A percentile compares a stretch with the other conserved stretches of the same genome.
Evolutionary conservation across 2,329 filamentous ascomycete species (phyloP).

Genomic region (Fusarium drepaniforme): DNA sequence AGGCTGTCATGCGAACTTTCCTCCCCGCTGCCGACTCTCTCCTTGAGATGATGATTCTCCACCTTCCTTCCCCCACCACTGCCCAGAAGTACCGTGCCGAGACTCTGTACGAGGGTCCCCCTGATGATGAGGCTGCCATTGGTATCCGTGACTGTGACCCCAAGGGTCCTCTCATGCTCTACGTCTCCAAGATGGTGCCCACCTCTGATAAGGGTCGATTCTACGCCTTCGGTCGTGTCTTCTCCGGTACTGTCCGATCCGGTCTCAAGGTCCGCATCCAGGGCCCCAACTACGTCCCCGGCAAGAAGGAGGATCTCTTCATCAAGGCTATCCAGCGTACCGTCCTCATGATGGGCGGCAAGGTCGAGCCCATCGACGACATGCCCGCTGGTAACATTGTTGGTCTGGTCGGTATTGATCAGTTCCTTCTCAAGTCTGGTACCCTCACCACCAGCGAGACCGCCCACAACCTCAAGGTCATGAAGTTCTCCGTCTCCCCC

Average conservation of each 20-base stretch:
- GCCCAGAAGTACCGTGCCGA: constrained; percentile 98
- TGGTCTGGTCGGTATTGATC: constrained; percentile 98
- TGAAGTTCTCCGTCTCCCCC: constrained; percentile 99
- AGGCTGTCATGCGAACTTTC: constrained; percentile 99
- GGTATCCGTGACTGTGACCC: constrained; percentile 99
- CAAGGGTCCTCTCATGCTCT: constrained; percentile 99
- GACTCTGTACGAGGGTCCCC: constrained; percentile 98
- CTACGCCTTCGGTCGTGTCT: constrained; percentile 99
- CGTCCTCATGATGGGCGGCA: constrained; percentile 99
- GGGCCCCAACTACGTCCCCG: constrained; percentile 97
- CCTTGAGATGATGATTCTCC: constrained; percentile 99
- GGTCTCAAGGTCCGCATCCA: constrained; percentile 99
- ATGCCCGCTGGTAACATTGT: constrained; percentile 99
- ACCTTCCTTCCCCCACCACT: constrained; percentile 94
- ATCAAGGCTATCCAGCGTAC: constrained; percentile 99
- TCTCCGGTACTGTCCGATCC: constrained; percentile 96
- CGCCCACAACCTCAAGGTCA: constrained; percentile 99
- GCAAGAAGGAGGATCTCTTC: constrained; percentile 99
- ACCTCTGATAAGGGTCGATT: constrained; percentile 99
- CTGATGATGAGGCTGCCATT: constrained; percentile 91
- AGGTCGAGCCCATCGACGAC: constrained; percentile 98
- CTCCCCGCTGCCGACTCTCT: constrained; percentile 97
- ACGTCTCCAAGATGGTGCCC: constrained; percentile 99
- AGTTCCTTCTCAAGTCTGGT: constrained; percentile 99
- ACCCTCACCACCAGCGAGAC: constrained; percentile 97